Conservation (phyloP, 2,329 filamentous ascomycete genomes). For the Neonectria faginata region DNA sequence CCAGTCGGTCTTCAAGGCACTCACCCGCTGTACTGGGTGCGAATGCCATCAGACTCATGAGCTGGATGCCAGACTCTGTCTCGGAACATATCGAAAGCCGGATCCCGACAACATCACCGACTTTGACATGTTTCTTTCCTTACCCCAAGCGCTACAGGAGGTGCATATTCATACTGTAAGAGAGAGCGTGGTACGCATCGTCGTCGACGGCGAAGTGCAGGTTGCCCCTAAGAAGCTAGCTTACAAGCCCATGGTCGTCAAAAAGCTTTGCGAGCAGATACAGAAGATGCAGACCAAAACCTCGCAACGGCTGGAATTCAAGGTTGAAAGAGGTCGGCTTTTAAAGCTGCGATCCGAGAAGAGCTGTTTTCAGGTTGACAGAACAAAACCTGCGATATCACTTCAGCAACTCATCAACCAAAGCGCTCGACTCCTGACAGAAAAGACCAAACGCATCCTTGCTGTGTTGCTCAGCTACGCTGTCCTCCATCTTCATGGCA, state of each 20-base stretch:
- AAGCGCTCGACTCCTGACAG: not conserved
- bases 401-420: not conserved
- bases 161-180: slow-evolving; percentile 11
- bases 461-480: slow-evolving; percentile 7
- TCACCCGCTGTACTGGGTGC: slow-evolving; percentile 8
- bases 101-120: slow-evolving; percentile 5
- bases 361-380: slow-evolving; percentile 12
- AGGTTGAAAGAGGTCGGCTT: slow-evolving; percentile 18
- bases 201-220: not conserved
- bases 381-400: not conserved
- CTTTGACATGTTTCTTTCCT: slow-evolving; percentile 29
- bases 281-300: not conserved
- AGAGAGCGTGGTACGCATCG: slow-evolving; percentile 4
- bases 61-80: slow-evolving; percentile 14
- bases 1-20: slow-evolving; percentile 26
- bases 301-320: slow-evolving; percentile 19
- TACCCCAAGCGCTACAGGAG: slow-evolving; percentile 18
- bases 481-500: slow-evolving; percentile 25
- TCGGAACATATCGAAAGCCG: slow-evolving; percentile 25
- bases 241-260: slow-evolving; percentile 12
- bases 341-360: slow-evolving; percentile 23
- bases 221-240: not conserved
- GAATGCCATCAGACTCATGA: slow-evolving; percentile 16
- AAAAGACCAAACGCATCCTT: slow-evolving; percentile 10
- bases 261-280: slow-evolving; percentile 19